Conservation (phyloP, 2,329 filamentous ascomycete genomes). For the Hymenoscyphus fructigenus region DNA sequence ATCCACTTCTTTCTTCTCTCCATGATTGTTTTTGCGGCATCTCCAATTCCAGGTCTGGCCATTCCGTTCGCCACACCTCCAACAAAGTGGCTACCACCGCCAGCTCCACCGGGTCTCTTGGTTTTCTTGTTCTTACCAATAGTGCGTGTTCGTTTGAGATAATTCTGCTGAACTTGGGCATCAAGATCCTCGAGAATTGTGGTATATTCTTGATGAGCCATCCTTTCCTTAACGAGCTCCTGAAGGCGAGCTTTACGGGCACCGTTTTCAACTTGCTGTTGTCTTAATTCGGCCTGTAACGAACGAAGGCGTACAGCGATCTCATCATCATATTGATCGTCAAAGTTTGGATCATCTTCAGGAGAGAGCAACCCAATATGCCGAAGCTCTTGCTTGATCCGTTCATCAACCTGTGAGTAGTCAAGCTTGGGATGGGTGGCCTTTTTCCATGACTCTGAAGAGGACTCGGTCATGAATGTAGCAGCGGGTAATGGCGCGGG, state of each 20-base stretch:
- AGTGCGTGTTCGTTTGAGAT: conserved; percentile 91
- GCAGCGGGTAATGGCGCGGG: conserved; percentile 58
- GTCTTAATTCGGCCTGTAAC: conserved; percentile 77
- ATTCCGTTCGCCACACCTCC: conserved; percentile 59
- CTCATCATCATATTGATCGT: conserved; percentile 89
- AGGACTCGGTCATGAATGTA: conserved; percentile 75
- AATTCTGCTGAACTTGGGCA: conserved; percentile 89
- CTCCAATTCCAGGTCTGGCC: conserved; percentile 79
- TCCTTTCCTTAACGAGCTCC: conserved; percentile 84
- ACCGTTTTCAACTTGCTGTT: conserved; percentile 84
- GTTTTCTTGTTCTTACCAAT: conserved; percentile 94
- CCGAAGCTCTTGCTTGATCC: conserved; percentile 84
- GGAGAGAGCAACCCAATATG: conserved; percentile 83
- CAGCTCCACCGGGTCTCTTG: conserved; percentile 73
- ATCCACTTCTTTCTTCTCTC: conserved; percentile 88
- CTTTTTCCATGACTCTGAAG: conserved; percentile 75
- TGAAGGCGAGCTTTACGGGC: conserved; percentile 84
- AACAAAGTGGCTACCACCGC: conserved; percentile 65
- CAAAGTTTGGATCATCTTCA: conserved; percentile 72
- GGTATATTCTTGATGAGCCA: conserved; percentile 95
- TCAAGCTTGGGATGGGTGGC: conserved; percentile 74
- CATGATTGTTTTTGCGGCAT: conserved; percentile 89
- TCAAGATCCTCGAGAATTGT: conserved; percentile 97
- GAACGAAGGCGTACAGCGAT: conserved; percentile 85
- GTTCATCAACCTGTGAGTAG: conserved; percentile 83